Evolutionary conservation across 495 filamentous ascomycete genomes (phyloP).

Genomic region (Penicillium samsonianum): DNA sequence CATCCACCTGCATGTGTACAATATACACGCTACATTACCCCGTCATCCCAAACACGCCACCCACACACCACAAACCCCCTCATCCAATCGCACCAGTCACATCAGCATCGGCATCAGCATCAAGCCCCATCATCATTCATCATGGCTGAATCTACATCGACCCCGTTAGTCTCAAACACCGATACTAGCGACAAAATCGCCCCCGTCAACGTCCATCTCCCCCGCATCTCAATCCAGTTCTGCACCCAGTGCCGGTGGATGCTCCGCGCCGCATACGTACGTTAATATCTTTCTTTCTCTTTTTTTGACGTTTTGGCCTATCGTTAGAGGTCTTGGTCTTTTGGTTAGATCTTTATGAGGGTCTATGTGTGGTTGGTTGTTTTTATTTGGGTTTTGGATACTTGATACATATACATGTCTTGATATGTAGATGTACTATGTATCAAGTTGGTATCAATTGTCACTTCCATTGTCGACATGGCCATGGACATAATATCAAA

Average conservation of each 20-base stretch:
- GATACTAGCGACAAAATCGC: constrained; percentile 11
- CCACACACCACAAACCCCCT: constrained; percentile 15
- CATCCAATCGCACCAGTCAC: constrained; percentile 9
- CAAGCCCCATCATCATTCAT: not conserved
- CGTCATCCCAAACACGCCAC: not conserved
- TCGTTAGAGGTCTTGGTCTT: not conserved
- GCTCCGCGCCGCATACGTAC: constrained; percentile 78
- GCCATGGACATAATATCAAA: not conserved
- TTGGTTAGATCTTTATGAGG: not conserved
- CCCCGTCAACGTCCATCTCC: constrained; percentile 42
- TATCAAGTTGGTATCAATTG: not conserved
- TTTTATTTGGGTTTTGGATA: not conserved
- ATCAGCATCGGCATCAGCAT: not conserved
- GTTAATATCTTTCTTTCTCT: constrained; percentile 23
- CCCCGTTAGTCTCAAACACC: constrained; percentile 9
- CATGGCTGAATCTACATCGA: constrained; percentile 5
- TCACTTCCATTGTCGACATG: constrained; percentile 2
- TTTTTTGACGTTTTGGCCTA: constrained; percentile 20
- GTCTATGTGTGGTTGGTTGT: not conserved
- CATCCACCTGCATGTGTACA: too few relatives aligned
- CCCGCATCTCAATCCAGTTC: constrained; percentile 73
- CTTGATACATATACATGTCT: not conserved
- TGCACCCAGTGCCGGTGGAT: constrained; percentile 93
- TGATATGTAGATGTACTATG: not conserved
- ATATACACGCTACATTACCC: too few relatives aligned